Evolutionary conservation across 139 green algal genomes (phyloP).

Genomic region (Volvox africanus): DNA sequence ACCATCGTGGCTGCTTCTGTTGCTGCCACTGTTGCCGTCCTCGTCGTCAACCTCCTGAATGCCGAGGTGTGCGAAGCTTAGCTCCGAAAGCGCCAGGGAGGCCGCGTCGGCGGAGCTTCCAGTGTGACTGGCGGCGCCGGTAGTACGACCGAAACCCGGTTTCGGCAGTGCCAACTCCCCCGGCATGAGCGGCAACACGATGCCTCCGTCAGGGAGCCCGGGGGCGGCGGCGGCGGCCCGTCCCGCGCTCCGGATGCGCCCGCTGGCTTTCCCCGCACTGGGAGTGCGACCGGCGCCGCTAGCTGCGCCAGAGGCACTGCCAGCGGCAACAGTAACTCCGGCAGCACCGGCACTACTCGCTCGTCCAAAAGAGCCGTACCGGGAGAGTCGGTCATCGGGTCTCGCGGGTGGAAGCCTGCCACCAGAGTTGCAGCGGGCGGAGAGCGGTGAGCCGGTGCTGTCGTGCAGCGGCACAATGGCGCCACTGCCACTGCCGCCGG

Average conservation of each 20-base stretch:
- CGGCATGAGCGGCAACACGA: background rate
- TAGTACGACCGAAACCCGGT: background rate
- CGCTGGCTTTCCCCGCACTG: background rate
- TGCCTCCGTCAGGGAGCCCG: background rate
- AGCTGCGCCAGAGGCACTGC: background rate
- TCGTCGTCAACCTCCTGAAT: constrained; percentile 8
- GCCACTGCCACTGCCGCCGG: background rate
- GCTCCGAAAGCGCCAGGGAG: background rate
- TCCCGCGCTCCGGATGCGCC: background rate
- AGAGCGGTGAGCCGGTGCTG: background rate
- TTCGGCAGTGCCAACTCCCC: constrained; percentile 17
- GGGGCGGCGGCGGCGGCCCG: background rate
- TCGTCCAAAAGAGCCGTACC: constrained; percentile 27
- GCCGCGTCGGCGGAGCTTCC: background rate
- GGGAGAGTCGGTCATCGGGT: constrained; percentile 40
- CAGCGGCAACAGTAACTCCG: too few relatives aligned
- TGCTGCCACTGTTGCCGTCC: background rate
- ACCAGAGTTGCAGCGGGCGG: background rate
- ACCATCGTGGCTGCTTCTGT: too few relatives aligned
- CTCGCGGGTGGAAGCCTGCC: constrained; percentile 1
- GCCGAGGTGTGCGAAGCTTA: constrained; percentile 29
- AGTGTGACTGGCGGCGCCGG: too few relatives aligned
- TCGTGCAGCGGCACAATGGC: background rate
- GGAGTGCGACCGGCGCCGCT: background rate
- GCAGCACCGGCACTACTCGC: background rate